Evolutionary conservation across 805 yeast species (phyloP), one percentile per base, ranked within the genome.

Genomic region (Spathaspora girioi): DNA sequence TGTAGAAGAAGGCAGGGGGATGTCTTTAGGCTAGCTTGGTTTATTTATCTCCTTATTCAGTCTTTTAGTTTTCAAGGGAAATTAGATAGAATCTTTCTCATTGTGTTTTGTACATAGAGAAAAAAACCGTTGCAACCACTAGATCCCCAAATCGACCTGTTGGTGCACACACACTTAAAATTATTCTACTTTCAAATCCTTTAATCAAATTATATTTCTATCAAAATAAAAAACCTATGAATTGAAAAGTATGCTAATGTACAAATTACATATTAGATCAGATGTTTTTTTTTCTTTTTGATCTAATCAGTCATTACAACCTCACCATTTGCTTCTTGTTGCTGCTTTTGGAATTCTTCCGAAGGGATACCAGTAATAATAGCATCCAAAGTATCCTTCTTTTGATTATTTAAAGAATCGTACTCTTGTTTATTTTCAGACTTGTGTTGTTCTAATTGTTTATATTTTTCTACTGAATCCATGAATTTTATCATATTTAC

Each of bases 401-500:
- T 67, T 54, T 70, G 73, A 55, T 64, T 64, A 45, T 59, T 62
- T 49, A 70, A 53, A 14, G 59, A 61, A 19, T 71, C 74, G 45
- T 65, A 63, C 50, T 75, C 79, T 17, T 77, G 75, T 50, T 82
- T 83, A 46, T 77, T 70, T 31, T 74, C 69, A 19, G 53, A 51
- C 56, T 72, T 73, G 50, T 60, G 62, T 47, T 65, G 63, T 53
- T 74, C 78, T 45, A 64, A 54, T 64, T 61, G 70, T 73, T 82
- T 81, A 60, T 84, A 82, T 54, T 78, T 71, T 54, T 86, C 85
- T 18, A 86, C 92, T 48, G 81, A 76, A 49, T 77, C 73, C 60
- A 86, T 64, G 65, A 83, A 92, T 65, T 81, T 85, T 47, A 77
- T 77, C 61, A 93, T 73, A 64, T 89, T 86, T 15, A 79, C 73